phyloP scores from a whole-genome alignment of 2,329 filamentous ascomycete genomes.

The Aquanectria penicillioides region DNA sequence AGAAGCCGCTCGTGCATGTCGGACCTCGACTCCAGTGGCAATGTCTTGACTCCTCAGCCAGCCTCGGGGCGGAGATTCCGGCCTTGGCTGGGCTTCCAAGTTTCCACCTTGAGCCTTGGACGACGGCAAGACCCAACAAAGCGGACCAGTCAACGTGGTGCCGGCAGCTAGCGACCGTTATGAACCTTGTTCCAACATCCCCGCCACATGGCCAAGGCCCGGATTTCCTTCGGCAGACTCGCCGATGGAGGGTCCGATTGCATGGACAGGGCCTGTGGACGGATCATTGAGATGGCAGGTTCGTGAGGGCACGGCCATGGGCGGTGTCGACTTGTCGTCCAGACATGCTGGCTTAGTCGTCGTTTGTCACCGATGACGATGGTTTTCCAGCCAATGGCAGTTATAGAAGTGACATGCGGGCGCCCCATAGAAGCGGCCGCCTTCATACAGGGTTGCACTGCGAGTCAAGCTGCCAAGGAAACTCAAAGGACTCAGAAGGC shows the following conservation, averaged over 20 bases:
- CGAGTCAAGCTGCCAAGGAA: conserved; percentile 9
- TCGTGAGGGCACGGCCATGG: background rate
- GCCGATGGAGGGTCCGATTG: conserved; percentile 13
- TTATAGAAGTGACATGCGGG: background rate
- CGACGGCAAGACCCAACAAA: background rate
- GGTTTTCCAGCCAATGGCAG: conserved; percentile 5
- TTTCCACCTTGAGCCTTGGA: conserved; percentile 7
- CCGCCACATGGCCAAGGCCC: background rate
- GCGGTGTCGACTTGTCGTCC: background rate
- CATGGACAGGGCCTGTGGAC: conserved; percentile 3
- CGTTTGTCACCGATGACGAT: conserved; percentile 20
- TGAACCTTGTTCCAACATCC: conserved; percentile 7
- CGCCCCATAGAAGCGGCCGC: conserved; percentile 19
- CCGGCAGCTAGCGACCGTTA: conserved; percentile 16
- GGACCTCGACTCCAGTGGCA: background rate
- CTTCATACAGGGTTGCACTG: background rate
- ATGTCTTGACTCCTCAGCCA: too few relatives aligned
- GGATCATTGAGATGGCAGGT: background rate
- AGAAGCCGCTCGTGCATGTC: conserved; percentile 4
- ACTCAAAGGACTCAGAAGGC: background rate
- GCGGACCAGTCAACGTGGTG: background rate
- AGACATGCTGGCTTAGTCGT: conserved; percentile 17
- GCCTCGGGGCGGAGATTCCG: background rate
- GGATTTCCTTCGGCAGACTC: conserved; percentile 8
- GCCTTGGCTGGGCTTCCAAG: background rate